A percentile compares a stretch with the other conserved stretches of the same genome.
phyloP scores from a whole-genome alignment of 148 eudicot species.

The Chenopodium berlandieri region DNA sequence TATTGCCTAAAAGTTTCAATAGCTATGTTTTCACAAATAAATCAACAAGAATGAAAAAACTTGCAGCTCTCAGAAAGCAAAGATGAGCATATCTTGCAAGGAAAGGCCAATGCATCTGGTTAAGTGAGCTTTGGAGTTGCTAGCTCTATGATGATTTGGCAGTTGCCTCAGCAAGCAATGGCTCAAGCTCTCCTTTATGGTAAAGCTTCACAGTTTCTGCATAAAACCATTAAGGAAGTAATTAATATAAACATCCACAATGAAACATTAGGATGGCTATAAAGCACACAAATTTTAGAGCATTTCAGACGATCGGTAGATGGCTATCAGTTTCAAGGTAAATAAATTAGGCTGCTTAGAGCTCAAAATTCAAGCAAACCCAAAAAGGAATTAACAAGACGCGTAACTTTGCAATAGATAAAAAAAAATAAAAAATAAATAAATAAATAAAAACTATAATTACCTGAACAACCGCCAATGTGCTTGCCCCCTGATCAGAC shows the following conservation, averaged over 20 bases:
- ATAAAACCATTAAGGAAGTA: constrained; percentile 10
- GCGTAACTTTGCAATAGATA: not conserved
- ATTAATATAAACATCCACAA: not conserved
- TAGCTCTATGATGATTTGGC: constrained; percentile 44
- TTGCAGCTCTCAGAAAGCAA: constrained; percentile 9
- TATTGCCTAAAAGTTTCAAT: not conserved
- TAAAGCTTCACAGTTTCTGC: constrained; percentile 71
- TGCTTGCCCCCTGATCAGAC: constrained; percentile 70
- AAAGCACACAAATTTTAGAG: not conserved
- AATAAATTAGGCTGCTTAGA: not conserved
- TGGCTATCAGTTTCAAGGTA: not conserved
- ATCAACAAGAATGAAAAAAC: constrained; percentile 25
- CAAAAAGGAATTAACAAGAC: not conserved
- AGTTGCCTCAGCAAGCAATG: constrained; percentile 64
- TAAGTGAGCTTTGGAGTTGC: constrained; percentile 1
- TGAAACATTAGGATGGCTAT: not conserved
- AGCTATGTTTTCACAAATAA: not conserved
- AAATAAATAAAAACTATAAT: not conserved
- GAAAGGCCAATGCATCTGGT: not conserved
- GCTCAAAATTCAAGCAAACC: not conserved
- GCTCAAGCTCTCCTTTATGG: constrained; percentile 76
- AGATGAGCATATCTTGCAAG: constrained; percentile 19
- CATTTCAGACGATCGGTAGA: not conserved
- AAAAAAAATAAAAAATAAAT: not conserved
- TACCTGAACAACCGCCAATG: constrained; percentile 98